These are phyloP conservation scores for Dalechampia spathulata DNA, from an alignment of 441 rosid genomes.

Conservation along the genomic window DNA sequence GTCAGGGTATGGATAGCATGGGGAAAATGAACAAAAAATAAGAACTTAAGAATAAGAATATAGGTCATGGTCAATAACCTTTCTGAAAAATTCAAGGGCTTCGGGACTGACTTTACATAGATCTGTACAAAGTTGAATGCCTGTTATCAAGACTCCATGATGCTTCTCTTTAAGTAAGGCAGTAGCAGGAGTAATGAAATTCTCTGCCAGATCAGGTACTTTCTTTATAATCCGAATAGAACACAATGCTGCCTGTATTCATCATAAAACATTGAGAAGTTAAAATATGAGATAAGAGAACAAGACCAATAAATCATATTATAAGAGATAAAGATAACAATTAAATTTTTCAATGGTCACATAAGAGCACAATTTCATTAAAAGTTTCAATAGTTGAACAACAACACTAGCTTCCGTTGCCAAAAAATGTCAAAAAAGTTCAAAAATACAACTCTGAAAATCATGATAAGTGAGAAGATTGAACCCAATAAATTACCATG, in stretches of 20 bases:
- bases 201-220: constrained; percentile 97
- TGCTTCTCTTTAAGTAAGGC: constrained; percentile 94
- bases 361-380: too few relatives aligned
- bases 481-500: too few relatives aligned
- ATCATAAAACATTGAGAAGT: constrained; percentile 14
- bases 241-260: constrained; percentile 86
- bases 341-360: too few relatives aligned
- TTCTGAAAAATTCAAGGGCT: constrained; percentile 81
- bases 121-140: constrained; percentile 93
- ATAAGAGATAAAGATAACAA: not conserved
- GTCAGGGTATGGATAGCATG: too few relatives aligned
- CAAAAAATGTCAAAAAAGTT: too few relatives aligned
- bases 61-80: too few relatives aligned
- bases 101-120: constrained; percentile 82
- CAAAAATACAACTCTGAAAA: too few relatives aligned
- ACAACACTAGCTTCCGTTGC: too few relatives aligned
- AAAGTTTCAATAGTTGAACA: too few relatives aligned
- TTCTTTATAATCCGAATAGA: constrained; percentile 89
- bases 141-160: constrained; percentile 95
- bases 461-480: too few relatives aligned
- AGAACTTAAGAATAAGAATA: too few relatives aligned
- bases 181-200: constrained; percentile 83
- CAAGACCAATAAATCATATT: constrained; percentile 1
- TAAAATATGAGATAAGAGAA: constrained; percentile 12
- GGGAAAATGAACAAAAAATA: too few relatives aligned